phyloP scores from a whole-genome alignment of 2,329 filamentous ascomycete genomes.

The Colletotrichum limetticola region DNA sequence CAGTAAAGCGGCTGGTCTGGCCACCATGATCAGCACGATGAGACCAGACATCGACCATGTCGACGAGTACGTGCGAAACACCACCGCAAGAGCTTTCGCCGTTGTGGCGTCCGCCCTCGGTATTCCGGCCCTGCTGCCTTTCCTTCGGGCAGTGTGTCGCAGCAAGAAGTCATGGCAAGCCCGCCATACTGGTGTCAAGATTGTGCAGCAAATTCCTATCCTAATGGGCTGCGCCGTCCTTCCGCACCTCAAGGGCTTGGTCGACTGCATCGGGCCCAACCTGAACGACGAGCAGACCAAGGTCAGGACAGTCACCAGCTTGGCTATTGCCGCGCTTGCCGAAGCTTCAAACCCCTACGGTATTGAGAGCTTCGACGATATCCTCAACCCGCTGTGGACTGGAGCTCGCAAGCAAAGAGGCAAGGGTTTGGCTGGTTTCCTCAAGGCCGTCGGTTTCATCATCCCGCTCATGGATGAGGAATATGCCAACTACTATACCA shows the following conservation, averaged over 20 bases:
- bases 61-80: conserved; percentile 98
- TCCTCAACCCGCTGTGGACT: conserved; percentile 96
- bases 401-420: conserved; percentile 95
- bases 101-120: conserved; percentile 96
- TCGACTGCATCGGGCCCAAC: conserved; percentile 96
- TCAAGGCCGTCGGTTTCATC: conserved; percentile 98
- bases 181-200: conserved; percentile 97
- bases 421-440: conserved; percentile 93
- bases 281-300: conserved; percentile 98
- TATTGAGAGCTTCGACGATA: conserved; percentile 99
- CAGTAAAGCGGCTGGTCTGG: conserved; percentile 93
- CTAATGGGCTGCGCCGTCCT: conserved; percentile 98
- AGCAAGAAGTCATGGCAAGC: conserved; percentile 99
- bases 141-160: conserved; percentile 93
- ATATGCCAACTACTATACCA: conserved; percentile 98
- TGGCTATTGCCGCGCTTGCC: conserved; percentile 93
- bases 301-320: conserved; percentile 93
- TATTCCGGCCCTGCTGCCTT: conserved; percentile 93
- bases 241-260: conserved; percentile 93
- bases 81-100: conserved; percentile 94
- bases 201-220: conserved; percentile 98
- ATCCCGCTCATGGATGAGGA: conserved; percentile 99
- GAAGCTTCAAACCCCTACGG: conserved; percentile 98
- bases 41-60: conserved; percentile 98
- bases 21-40: conserved; percentile 99